Evolutionary conservation across 2,329 filamentous ascomycete species (phyloP).

Genomic region (Fusarium sp.): DNA sequence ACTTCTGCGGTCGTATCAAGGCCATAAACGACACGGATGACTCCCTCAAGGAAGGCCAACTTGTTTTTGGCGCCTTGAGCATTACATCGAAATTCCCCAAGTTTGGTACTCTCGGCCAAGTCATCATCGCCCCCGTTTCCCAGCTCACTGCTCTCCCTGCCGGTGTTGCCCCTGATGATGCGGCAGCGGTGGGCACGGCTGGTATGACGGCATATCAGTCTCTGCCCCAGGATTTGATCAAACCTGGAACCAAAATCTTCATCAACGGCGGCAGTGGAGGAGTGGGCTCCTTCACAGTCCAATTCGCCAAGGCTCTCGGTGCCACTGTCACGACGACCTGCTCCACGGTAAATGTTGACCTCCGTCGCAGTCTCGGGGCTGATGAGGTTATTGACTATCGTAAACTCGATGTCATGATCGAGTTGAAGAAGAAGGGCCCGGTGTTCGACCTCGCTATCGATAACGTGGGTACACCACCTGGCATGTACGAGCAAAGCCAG

Average conservation of each 20-base stretch:
- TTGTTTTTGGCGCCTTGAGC: constrained; percentile 9
- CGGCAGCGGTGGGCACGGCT: constrained; percentile 37
- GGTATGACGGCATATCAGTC: constrained; percentile 40
- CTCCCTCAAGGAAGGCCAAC: not conserved
- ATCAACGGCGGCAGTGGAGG: constrained; percentile 47
- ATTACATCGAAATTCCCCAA: constrained; percentile 5
- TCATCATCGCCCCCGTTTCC: not conserved
- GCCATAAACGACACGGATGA: not conserved
- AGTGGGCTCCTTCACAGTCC: constrained; percentile 51
- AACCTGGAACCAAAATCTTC: constrained; percentile 38
- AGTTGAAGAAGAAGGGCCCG: constrained; percentile 24
- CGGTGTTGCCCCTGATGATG: constrained; percentile 28
- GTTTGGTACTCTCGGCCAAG: constrained; percentile 10
- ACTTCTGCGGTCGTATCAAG: not conserved
- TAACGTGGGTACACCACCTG: constrained; percentile 31
- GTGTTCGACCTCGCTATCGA: constrained; percentile 45
- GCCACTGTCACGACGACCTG: constrained; percentile 51
- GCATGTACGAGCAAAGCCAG: constrained; percentile 36
- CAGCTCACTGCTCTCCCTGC: not conserved
- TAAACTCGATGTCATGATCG: constrained; percentile 29
- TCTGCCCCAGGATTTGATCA: constrained; percentile 25
- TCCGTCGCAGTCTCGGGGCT: constrained; percentile 50
- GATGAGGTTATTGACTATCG: constrained; percentile 32
- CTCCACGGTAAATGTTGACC: constrained; percentile 49
- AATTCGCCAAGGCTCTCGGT: constrained; percentile 51